Conservation (phyloP, 495 filamentous ascomycete genomes). For the Aspergillus bertholletiae region DNA sequence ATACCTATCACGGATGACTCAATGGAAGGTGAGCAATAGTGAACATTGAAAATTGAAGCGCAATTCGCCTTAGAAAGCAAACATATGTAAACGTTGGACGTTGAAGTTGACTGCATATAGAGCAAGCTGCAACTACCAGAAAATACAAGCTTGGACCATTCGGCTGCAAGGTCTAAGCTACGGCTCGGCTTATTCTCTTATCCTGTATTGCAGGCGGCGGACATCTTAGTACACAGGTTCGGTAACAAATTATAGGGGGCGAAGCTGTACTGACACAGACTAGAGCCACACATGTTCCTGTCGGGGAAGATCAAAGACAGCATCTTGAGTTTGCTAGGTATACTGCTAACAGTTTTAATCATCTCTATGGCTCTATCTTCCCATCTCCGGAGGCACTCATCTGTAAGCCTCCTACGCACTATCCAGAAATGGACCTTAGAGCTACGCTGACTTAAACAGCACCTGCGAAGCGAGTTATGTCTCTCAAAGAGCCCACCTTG, state of each 20-base stretch:
- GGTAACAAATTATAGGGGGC: conserved; percentile 6
- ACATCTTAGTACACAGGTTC: conserved; percentile 82
- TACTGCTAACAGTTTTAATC: conserved; percentile 80
- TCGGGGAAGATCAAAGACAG: conserved; percentile 89
- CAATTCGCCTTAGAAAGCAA: not conserved
- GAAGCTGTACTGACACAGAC: conserved; percentile 15
- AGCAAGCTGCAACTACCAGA: conserved; percentile 64
- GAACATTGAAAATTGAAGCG: not conserved
- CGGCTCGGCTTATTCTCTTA: conserved; percentile 96
- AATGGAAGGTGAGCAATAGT: conserved; percentile 78
- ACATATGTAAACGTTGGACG: not conserved
- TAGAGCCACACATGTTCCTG: conserved; percentile 89
- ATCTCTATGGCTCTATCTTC: conserved; percentile 61
- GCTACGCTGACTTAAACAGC: conserved; percentile 37
- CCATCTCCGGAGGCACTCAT: conserved; percentile 69
- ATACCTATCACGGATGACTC: conserved; percentile 90
- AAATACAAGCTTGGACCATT: conserved; percentile 49
- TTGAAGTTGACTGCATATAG: conserved; percentile 35
- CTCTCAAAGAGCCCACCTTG: conserved; percentile 63
- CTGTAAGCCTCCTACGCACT: conserved; percentile 48
- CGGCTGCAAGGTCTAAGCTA: conserved; percentile 52
- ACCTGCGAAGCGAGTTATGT: conserved; percentile 83
- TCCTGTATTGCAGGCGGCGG: conserved; percentile 91
- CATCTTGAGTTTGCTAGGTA: conserved; percentile 90
- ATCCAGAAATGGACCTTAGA: not conserved